Base-by-base conservation (phyloP, 257 asterid genomes). In the Sherardia arvensis region DNA sequence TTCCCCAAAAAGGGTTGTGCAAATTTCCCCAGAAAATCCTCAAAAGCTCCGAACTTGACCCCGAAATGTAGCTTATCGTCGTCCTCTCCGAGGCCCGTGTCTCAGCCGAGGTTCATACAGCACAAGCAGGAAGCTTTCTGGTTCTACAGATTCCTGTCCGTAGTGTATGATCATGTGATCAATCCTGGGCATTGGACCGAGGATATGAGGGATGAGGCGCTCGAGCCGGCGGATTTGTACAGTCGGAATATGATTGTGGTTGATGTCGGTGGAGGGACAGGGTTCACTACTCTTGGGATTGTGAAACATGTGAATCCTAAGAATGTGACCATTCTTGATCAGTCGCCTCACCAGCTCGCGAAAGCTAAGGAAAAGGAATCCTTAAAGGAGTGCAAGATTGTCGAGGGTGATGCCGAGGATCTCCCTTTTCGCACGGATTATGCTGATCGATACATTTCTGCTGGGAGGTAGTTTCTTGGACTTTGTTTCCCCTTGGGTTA, bases 181-280 rank as follows among this genome's bases (percentile, higher is more conserved):
- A 75, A 72, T 51, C 83, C 80, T 21, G 80, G 80, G 27, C 80
- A 66, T 47, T 71, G 74, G 80, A 93, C 99, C 22, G 97, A 93
- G 75, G 99, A 93, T 25, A 93, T 93, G 99, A 81, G 97, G 72
- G 97, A 90, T 45, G 99, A 93, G 2, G 99, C 99, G 5, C 81
- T 93, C 40, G 67, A 76, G 77, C 75, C 78, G 21, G 78, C 78
- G 33, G 72, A 76, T 38, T 56, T 76, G 47, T 58, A 6, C 30
- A 61, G 55, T 25, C 68, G 86, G 79, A 59, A 79, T 60, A 43
- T 93, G 84, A 67, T 59, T 8, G 97, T 92, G 69, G 92, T 87
- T 76, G 99, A 92, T 71, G 97, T 92, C 64, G 99, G 99, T 29
- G 97, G 99, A 2, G 99, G 99, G 6, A 93, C 99, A 8, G 97